A percentile compares a stretch with the other conserved stretches of the same genome.
Conservation (phyloP, 2,329 filamentous ascomycete genomes). For the Exophiala oligosperma region DNA sequence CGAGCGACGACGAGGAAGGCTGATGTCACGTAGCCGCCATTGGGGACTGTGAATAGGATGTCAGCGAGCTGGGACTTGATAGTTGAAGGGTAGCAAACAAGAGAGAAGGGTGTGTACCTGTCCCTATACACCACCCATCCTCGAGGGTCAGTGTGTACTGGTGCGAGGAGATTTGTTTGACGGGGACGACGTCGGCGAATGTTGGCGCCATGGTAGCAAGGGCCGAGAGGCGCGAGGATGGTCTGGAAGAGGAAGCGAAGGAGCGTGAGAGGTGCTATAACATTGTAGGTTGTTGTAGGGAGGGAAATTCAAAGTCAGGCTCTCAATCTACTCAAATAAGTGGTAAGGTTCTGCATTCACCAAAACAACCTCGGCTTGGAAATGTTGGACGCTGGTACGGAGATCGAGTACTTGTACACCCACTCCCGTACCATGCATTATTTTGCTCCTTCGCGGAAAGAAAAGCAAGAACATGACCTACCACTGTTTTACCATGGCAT, state of each 20-base stretch:
- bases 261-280: background rate
- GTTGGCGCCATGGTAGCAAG: conserved; percentile 12
- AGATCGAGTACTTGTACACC: no score
- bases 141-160: conserved; percentile 58
- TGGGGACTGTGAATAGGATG: conserved; percentile 56
- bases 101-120: conserved; percentile 46
- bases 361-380: no score
- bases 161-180: conserved; percentile 47
- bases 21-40: conserved; percentile 69
- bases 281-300: background rate
- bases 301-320: background rate
- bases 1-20: conserved; percentile 60
- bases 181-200: conserved; percentile 27
- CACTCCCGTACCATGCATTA: no score
- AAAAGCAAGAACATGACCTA: no score
- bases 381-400: no score
- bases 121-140: conserved; percentile 65
- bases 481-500: no score
- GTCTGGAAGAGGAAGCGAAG: background rate
- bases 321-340: no score
- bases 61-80: conserved; percentile 14
- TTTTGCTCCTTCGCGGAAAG: no score
- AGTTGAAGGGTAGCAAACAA: background rate
- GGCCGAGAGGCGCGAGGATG: background rate
- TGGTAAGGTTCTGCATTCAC: no score